Evolutionary conservation across 1,284 basidiomycete species (phyloP).

Genomic region (Pterulicium gracile): DNA sequence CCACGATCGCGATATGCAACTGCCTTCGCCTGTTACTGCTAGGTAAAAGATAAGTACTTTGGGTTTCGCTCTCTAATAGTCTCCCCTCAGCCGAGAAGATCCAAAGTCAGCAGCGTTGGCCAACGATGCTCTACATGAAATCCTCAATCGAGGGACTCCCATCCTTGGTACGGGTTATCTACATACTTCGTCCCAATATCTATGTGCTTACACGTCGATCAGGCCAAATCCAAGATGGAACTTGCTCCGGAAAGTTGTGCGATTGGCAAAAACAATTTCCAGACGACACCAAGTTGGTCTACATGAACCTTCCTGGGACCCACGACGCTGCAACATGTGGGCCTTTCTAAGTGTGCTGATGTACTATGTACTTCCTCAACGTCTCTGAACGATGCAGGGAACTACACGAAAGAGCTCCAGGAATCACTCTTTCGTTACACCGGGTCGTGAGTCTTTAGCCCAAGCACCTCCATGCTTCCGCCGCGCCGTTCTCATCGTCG

Average conservation of each 20-base stretch:
- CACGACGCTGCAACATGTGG: constrained; percentile 35
- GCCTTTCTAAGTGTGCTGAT: constrained; percentile 3
- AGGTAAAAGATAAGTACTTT: too few species aligned
- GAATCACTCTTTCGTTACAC: constrained; percentile 29
- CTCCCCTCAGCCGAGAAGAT: too few species aligned
- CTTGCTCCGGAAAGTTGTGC: constrained; percentile 18
- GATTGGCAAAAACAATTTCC: constrained; percentile 33
- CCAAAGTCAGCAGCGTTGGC: constrained; percentile 8
- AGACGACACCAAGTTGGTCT: constrained; percentile 27
- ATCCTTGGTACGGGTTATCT: constrained; percentile 25
- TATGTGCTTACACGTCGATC: too few species aligned
- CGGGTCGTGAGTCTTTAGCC: constrained; percentile 27
- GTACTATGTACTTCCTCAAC: not conserved
- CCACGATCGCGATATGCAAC: too few species aligned
- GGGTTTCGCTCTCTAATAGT: too few species aligned
- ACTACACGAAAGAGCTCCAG: constrained; percentile 29
- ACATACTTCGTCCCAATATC: too few species aligned
- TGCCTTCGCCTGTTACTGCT: too few species aligned
- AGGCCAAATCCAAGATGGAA: constrained; percentile 21
- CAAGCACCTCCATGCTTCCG: constrained; percentile 8
- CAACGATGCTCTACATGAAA: constrained; percentile 19
- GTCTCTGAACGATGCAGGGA: constrained; percentile 22
- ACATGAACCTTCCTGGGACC: constrained; percentile 36
- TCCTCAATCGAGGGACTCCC: constrained; percentile 22
- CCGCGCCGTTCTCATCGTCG: not conserved